These are phyloP conservation scores for Aquanectria penicillioides DNA, from an alignment of 2,329 filamentous ascomycete genomes.

Conservation along the genomic window DNA sequence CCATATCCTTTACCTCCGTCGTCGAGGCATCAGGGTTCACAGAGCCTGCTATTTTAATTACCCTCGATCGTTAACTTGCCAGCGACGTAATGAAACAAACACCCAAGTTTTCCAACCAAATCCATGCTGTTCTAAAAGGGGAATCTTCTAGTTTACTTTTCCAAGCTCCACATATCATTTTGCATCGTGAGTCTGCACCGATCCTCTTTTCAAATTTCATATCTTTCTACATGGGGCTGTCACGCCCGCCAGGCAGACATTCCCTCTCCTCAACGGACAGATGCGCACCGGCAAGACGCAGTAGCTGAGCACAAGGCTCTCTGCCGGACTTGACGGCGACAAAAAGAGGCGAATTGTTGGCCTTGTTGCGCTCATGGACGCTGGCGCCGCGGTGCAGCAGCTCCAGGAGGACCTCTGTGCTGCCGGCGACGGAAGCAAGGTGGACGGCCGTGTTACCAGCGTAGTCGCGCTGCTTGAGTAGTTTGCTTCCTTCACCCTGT, in stretches of 20 bases:
- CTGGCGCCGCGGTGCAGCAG: constrained; percentile 71
- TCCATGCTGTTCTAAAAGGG: background rate
- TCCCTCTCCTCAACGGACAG: constrained; percentile 57
- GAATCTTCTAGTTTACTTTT: background rate
- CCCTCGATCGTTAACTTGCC: too few species aligned
- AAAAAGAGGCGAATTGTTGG: constrained; percentile 73
- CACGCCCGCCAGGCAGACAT: constrained; percentile 34
- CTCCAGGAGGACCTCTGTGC: constrained; percentile 65
- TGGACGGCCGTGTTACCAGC: constrained; percentile 79
- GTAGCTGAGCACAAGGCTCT: constrained; percentile 60
- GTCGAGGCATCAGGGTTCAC: background rate
- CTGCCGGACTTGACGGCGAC: constrained; percentile 69
- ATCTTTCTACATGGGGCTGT: constrained; percentile 11
- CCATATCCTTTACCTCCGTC: too few species aligned
- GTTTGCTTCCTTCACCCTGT: constrained; percentile 68
- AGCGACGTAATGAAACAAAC: constrained; percentile 4
- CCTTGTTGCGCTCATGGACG: constrained; percentile 72
- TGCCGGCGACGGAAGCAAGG: constrained; percentile 65
- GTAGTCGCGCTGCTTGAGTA: constrained; percentile 82
- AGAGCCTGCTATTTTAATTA: constrained; percentile 7
- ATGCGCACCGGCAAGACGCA: constrained; percentile 69
- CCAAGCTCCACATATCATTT: background rate
- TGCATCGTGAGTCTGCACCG: background rate
- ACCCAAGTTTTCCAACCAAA: background rate
- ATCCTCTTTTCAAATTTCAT: background rate